Conservation (phyloP, 2,329 filamentous ascomycete genomes). For the Xylogone sp. region DNA sequence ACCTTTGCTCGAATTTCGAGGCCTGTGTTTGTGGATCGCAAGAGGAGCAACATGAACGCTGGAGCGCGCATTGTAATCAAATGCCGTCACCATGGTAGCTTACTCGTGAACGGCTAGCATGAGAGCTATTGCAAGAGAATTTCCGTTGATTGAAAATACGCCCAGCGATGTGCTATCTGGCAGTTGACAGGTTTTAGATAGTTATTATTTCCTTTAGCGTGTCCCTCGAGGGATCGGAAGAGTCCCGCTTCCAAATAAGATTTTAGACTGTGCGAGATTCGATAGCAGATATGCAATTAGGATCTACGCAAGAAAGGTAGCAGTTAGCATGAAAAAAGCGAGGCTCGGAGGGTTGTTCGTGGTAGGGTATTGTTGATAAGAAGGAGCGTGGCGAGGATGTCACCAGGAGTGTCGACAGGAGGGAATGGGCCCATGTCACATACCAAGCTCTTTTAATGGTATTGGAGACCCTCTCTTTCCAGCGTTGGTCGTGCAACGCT, state of each 20-base stretch:
- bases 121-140: slow-evolving; percentile 4
- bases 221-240: not conserved
- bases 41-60: slow-evolving; percentile 61
- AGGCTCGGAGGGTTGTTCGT: not conserved
- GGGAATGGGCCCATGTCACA: not conserved
- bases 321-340: not conserved
- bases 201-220: too few relatives aligned
- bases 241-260: not conserved
- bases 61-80: slow-evolving; percentile 36
- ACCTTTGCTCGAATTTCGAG: slow-evolving; percentile 26
- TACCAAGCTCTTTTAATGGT: not conserved
- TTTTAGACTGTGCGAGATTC: not conserved
- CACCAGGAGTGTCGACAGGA: not conserved
- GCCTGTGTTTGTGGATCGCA: slow-evolving; percentile 43
- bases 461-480: not conserved
- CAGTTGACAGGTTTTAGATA: too few relatives aligned
- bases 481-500: not conserved
- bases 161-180: too few relatives aligned
- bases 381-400: not conserved
- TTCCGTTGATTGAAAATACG: too few relatives aligned
- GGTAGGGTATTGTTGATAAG: not conserved
- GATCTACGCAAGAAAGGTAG: not conserved
- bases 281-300: not conserved
- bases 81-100: slow-evolving; percentile 28
- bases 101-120: slow-evolving; percentile 20